phyloP scores from a whole-genome alignment of 2,329 filamentous ascomycete species.

The Epichloe sp. region DNA sequence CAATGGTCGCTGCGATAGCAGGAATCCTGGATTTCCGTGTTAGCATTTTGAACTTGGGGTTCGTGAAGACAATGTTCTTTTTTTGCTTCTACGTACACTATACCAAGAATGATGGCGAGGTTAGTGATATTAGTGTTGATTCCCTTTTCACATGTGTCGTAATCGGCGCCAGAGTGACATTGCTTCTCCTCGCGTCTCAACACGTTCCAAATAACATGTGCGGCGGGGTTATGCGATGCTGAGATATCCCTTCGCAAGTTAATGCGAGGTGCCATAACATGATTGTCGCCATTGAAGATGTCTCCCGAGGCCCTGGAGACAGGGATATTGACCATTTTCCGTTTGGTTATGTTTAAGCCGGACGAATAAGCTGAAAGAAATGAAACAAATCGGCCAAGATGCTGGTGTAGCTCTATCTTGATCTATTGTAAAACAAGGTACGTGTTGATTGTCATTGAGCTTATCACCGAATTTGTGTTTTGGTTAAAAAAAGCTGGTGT shows the following conservation, averaged over 20 bases:
- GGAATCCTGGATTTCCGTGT: slow-evolving; percentile 50
- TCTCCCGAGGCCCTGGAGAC: slow-evolving; percentile 4
- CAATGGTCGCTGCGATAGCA: slow-evolving; percentile 48
- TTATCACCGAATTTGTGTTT: background rate
- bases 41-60: background rate
- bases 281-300: slow-evolving; percentile 8
- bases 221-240: background rate
- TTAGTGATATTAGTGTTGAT: slow-evolving; percentile 40
- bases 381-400: background rate
- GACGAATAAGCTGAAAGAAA: background rate
- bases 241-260: slow-evolving; percentile 11
- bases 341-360: slow-evolving; percentile 6
- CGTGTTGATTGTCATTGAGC: slow-evolving; percentile 12
- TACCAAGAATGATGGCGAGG: slow-evolving; percentile 54
- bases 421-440: slow-evolving; percentile 5
- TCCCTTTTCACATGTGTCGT: slow-evolving; percentile 46
- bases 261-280: slow-evolving; percentile 15
- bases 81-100: slow-evolving; percentile 44
- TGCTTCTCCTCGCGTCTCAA: slow-evolving; percentile 2
- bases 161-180: slow-evolving; percentile 7
- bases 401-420: background rate
- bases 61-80: no score
- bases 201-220: slow-evolving; percentile 7
- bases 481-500: background rate
- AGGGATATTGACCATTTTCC: slow-evolving; percentile 3